Evolutionary conservation across 2,329 filamentous ascomycete species (phyloP), one percentile per base, ranked within the genome.

Genomic region (Trichoderma sp.): DNA sequence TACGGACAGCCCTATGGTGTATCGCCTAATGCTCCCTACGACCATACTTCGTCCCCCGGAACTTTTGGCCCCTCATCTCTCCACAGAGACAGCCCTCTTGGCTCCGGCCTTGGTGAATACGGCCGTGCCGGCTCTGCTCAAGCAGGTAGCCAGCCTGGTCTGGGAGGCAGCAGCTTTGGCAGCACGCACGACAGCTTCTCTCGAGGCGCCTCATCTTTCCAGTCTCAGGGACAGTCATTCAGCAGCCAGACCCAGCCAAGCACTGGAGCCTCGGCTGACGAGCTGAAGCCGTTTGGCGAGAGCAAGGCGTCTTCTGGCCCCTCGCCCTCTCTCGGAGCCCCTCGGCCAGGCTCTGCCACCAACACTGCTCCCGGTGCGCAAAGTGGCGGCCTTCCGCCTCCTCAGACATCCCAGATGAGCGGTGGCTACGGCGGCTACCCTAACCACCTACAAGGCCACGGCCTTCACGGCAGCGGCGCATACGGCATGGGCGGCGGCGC

Each of bases 241-340:
- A 84, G 82, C 76, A 83, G 79, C 66, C 82, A 85, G 67, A 79
- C 81, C 7, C 86, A 87, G 76, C 79, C 82, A 2, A 79, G 79
- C 46, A 77, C 75, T 55, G 79, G 80, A 46, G 79, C 80, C 7
- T 78, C 82, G 10, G 70, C 72, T 54, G 87, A 89, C 70, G 87
- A 89, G 34, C 74, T 89, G 77, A 89, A 89, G 82, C 85, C 85
- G 0, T 89, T 86, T 69, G 84, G 84, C 60, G 87, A 89, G 24
- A 76, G 81, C 73, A 89, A 89, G 82, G 75, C 81, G 21, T 80
- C 80, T 11, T 80, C 83, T 49, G 86, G 86, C 1, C 86, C 86
- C 13, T 88, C 85, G 70, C 86, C 87, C 54, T 86, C 86, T 3
- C 81, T 89, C 16, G 83, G 81, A 32, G 83, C 84, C 55, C 84